These are phyloP conservation scores for Coniochaeta hoffmannii DNA, from an alignment of 2,329 filamentous ascomycete genomes.

Conservation along the genomic window DNA sequence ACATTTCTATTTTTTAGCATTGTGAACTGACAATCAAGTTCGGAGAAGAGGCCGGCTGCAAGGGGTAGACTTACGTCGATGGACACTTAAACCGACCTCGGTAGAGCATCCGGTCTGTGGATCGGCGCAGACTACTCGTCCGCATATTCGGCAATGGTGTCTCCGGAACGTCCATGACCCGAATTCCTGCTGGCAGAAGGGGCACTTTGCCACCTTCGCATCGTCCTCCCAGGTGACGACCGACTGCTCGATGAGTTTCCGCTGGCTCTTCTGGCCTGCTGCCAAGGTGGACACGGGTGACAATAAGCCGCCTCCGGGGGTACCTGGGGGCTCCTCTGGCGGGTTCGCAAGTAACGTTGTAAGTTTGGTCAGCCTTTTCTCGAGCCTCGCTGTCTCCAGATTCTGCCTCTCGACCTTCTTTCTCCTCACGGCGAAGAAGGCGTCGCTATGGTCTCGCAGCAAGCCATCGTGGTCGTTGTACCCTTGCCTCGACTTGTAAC, in stretches of 20 bases:
- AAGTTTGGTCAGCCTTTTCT: conserved; percentile 85
- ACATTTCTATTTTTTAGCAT: background rate
- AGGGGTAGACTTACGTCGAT: conserved; percentile 35
- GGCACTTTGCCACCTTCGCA: conserved; percentile 68
- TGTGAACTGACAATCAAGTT: background rate
- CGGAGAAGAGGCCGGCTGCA: background rate
- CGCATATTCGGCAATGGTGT: conserved; percentile 92
- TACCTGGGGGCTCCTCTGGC: conserved; percentile 52
- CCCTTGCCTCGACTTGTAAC: conserved; percentile 91
- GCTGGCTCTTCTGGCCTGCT: conserved; percentile 65
- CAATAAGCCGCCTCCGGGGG: conserved; percentile 41
- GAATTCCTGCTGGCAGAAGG: conserved; percentile 95
- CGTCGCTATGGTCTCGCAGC: conserved; percentile 62
- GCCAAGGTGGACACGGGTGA: conserved; percentile 54
- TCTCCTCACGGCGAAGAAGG: conserved; percentile 64
- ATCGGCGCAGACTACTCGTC: conserved; percentile 88
- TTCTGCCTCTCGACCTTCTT: conserved; percentile 77
- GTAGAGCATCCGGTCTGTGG: conserved; percentile 74
- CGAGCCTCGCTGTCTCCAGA: conserved; percentile 79
- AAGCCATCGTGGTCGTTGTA: conserved; percentile 84
- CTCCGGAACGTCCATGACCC: conserved; percentile 85
- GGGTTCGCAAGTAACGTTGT: conserved; percentile 75
- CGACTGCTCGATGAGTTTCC: conserved; percentile 80
- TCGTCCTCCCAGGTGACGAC: conserved; percentile 96
- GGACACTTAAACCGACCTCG: conserved; percentile 74